phyloP scores from a whole-genome alignment of 176 grass and related monocot genomes.

The Cocos nucifera region DNA sequence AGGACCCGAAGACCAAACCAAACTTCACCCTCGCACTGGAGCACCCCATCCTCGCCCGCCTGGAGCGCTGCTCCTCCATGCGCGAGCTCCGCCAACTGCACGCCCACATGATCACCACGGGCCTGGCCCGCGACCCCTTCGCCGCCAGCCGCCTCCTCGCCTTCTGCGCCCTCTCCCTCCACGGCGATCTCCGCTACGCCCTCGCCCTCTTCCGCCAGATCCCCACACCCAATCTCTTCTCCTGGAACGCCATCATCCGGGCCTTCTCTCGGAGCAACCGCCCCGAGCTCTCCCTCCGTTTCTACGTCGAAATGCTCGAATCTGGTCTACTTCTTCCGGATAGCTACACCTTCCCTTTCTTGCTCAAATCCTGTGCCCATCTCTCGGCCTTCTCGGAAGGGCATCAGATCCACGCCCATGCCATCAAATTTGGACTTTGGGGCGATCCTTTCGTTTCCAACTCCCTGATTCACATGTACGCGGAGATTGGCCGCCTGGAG shows the following conservation, averaged over 20 bases:
- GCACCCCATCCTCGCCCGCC: background rate
- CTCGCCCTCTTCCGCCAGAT: constrained; percentile 1
- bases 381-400: constrained; percentile 1
- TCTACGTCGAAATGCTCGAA: constrained; percentile 7
- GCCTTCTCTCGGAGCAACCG: constrained; percentile 6
- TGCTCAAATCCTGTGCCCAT: constrained; percentile 3
- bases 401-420: background rate
- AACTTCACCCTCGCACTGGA: background rate
- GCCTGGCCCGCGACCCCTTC: constrained; percentile 1
- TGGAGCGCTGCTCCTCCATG: constrained; percentile 3
- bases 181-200: constrained; percentile 2
- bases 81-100: constrained; percentile 1
- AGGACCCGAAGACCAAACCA: background rate
- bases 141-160: constrained; percentile 1
- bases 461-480: constrained; percentile 5
- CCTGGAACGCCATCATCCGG: constrained; percentile 1
- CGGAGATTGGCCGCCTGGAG: constrained; percentile 1
- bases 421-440: constrained; percentile 2
- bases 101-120: constrained; percentile 5
- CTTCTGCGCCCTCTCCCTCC: constrained; percentile 6
- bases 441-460: background rate
- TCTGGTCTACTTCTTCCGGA: background rate
- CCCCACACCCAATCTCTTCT: background rate
- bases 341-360: constrained; percentile 9
- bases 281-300: background rate